phyloP scores from a whole-genome alignment of 2,329 filamentous ascomycete genomes.

The Colletotrichum sp. region DNA sequence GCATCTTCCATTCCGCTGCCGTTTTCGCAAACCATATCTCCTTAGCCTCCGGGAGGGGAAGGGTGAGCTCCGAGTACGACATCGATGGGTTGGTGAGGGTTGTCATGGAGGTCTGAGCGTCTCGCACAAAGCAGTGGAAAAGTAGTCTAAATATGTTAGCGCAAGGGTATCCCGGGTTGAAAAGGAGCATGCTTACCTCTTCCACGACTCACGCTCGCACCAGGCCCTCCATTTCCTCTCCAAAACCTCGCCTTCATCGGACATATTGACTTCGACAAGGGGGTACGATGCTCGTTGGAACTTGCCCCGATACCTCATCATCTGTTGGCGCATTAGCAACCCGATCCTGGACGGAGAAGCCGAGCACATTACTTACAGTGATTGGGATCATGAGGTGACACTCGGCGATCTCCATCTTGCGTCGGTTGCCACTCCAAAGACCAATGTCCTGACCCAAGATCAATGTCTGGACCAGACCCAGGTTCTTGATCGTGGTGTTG shows the following conservation, averaged over 20 bases:
- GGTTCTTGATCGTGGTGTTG: slow-evolving; percentile 49
- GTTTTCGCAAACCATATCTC: slow-evolving; percentile 70
- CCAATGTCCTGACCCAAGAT: slow-evolving; percentile 54
- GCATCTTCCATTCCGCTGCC: slow-evolving; percentile 67
- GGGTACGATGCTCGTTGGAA: slow-evolving; percentile 63
- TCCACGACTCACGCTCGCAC: slow-evolving; percentile 69
- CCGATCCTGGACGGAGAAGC: not conserved
- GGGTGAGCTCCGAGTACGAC: slow-evolving; percentile 71
- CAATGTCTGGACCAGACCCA: slow-evolving; percentile 54
- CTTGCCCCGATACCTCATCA: slow-evolving; percentile 61
- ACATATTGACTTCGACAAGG: slow-evolving; percentile 51
- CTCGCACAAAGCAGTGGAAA: slow-evolving; percentile 68
- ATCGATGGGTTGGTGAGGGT: slow-evolving; percentile 68
- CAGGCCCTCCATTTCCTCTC: slow-evolving; percentile 70
- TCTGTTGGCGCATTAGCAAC: slow-evolving; percentile 32
- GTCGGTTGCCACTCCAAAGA: slow-evolving; percentile 58
- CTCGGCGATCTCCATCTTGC: slow-evolving; percentile 63
- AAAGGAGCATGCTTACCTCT: slow-evolving; percentile 46
- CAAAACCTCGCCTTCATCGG: slow-evolving; percentile 61
- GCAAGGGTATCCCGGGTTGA: slow-evolving; percentile 10
- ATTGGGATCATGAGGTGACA: slow-evolving; percentile 51
- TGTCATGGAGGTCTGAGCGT: slow-evolving; percentile 71
- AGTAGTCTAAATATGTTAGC: slow-evolving; percentile 50
- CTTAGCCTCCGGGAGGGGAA: slow-evolving; percentile 67
- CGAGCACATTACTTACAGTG: slow-evolving; percentile 37